A percentile compares a stretch with the other conserved stretches of the same genome.
These are phyloP conservation scores for Platanthera guangdongensis DNA, from an alignment of 106 monocot genomes.

Conservation along the genomic window DNA sequence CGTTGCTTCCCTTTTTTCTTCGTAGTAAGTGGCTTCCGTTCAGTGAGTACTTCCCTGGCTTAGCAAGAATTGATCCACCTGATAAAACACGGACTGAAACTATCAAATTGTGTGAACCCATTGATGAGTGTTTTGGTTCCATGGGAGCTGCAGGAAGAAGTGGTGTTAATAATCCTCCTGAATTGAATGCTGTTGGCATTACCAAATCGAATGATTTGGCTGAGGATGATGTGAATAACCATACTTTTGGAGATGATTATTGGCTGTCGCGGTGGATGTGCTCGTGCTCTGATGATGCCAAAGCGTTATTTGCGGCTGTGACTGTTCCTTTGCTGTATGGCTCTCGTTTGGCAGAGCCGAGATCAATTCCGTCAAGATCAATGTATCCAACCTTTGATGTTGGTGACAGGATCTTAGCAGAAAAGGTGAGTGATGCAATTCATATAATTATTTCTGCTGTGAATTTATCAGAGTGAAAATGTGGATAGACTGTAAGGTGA, in stretches of 20 bases:
- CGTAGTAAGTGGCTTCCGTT: constrained; percentile 76
- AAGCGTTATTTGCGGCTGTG: constrained; percentile 47
- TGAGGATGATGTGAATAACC: not conserved
- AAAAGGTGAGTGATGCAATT: constrained; percentile 35
- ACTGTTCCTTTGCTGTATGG: constrained; percentile 53
- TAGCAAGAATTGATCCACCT: not conserved
- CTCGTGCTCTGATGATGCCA: constrained; percentile 52
- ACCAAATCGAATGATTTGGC: not conserved
- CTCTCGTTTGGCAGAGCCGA: constrained; percentile 51
- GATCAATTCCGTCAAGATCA: constrained; percentile 48
- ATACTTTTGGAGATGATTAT: not conserved
- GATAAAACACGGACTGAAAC: not conserved
- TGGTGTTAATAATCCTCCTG: not conserved
- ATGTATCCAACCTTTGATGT: constrained; percentile 71
- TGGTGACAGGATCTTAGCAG: constrained; percentile 62
- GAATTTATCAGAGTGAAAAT: no score
- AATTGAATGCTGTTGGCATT: constrained; percentile 1
- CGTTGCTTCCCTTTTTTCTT: constrained; percentile 53
- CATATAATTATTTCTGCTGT: no score
- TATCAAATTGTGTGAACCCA: not conserved
- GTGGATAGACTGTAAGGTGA: no score
- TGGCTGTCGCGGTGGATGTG: constrained; percentile 42
- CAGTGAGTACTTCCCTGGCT: constrained; percentile 53
- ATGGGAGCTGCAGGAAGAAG: not conserved
- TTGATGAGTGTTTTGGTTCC: not conserved